Base-by-base conservation (phyloP, 305 asterid genomes). In the Nicotiana rustica region DNA sequence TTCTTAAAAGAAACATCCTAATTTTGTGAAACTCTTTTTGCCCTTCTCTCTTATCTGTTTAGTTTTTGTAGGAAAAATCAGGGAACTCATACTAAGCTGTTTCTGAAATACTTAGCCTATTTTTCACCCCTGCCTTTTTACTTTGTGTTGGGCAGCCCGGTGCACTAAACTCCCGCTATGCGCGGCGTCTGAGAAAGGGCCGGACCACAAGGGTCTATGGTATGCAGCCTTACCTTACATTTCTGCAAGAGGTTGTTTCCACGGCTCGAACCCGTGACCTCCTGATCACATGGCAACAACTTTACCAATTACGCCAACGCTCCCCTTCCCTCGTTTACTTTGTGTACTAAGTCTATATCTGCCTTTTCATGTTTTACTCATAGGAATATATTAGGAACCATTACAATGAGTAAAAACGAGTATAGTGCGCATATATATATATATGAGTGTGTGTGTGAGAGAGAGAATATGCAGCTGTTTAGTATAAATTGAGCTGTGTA, bases 341-440 rank as follows among this genome's bases (percentile, higher is more conserved):
- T 55, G 49, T 29, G 1, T 29, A 29, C 1, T 59, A 76, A 29
- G 31, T 76, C 41, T 29, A 29, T 29, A 76, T 76, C 66, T 75
- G 44, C 9, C 13, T 47, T 71, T 49, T 49, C 44, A 75, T 75
- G 10, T 29, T 52, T 52, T 25, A 5, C 80, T 13, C 65, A 52
- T 75, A 75, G 65, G 65, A 52, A 75, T 15, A 75, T 44, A 75
- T 75, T 76, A 73, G 61, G 15, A 33, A 73, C 61, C 6, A 13
- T 6, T 75, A 29, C 78, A 71, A 71, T 12, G 65, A 1, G 17
- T 75, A 49, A 7, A 75, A 25, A 47, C 25, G 64, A 49, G 44
- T 75, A 25, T 44, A 57, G 60, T 44, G 6, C 13, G 3, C 21
- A 33, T 70, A 25, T 25, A 25, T 25, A 25, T 25, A 25, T 25